Conservation (phyloP, 306 rosid species). For the Vachellia collinsii region DNA sequence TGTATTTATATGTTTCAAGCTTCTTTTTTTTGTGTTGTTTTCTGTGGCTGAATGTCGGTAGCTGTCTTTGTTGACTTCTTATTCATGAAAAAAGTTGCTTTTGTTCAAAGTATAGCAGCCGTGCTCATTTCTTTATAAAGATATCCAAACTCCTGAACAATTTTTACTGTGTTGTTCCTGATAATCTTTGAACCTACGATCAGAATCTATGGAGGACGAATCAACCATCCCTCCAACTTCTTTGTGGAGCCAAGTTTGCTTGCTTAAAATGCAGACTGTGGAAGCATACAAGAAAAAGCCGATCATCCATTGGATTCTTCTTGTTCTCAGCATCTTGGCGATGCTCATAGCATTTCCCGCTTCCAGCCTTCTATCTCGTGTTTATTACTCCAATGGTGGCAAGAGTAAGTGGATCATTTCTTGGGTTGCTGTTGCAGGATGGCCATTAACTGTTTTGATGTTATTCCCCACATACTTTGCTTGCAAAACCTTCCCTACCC, state of each 20-base stretch:
- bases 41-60: background rate
- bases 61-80: background rate
- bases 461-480: conserved; percentile 65
- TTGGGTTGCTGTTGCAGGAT: conserved; percentile 91
- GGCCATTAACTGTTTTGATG: conserved; percentile 80
- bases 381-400: conserved; percentile 79
- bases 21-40: background rate
- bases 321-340: conserved; percentile 64
- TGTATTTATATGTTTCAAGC: background rate
- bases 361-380: conserved; percentile 82
- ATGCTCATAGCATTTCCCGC: conserved; percentile 97
- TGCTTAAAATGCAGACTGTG: conserved; percentile 29
- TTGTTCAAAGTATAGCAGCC: background rate
- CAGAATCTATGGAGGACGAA: conserved; percentile 56
- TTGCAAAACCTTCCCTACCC: conserved; percentile 60
- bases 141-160: background rate
- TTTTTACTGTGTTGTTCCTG: conserved; percentile 11
- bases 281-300: conserved; percentile 72
- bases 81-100: background rate
- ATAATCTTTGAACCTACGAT: background rate
- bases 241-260: conserved; percentile 48
- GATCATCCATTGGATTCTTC: conserved; percentile 76
- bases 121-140: background rate
- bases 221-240: conserved; percentile 45
- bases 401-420: conserved; percentile 95